phyloP scores from a whole-genome alignment of 2,329 filamentous ascomycete species.

The Macrophomina phaseolina region DNA sequence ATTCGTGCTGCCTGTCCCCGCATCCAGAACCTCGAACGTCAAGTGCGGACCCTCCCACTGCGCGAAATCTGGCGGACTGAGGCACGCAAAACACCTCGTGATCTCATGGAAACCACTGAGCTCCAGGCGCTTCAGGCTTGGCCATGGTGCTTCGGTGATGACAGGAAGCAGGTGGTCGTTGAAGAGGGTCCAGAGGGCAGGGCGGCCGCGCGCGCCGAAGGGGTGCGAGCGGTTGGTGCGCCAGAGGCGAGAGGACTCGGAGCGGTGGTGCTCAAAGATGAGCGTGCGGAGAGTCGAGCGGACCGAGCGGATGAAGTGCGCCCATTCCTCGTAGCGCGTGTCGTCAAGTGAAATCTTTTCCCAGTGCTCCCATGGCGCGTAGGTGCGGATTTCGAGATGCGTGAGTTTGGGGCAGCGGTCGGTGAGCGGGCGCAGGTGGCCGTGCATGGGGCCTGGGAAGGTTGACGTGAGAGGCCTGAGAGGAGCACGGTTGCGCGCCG shows the following conservation, averaged over 20 bases:
- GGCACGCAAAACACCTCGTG: conserved; percentile 3
- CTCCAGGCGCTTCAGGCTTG: background rate
- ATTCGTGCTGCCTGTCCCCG: background rate
- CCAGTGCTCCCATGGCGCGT: conserved; percentile 17
- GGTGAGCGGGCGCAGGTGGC: background rate
- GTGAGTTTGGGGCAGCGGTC: background rate
- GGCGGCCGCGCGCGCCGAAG: conserved; percentile 8
- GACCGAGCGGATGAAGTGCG: background rate
- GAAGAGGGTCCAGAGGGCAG: conserved; percentile 4
- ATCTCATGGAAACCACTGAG: conserved; percentile 3
- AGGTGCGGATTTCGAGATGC: conserved; percentile 12
- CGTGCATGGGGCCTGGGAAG: background rate
- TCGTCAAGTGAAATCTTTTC: background rate
- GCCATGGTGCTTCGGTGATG: background rate
- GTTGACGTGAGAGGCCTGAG: background rate
- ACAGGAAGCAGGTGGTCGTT: conserved; percentile 2
- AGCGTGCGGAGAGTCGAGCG: background rate
- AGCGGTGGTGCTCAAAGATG: conserved; percentile 13
- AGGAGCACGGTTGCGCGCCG: background rate
- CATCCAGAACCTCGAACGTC: conserved; percentile 10
- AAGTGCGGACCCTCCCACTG: conserved; percentile 1
- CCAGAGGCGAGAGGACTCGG: conserved; percentile 5
- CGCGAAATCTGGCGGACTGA: background rate
- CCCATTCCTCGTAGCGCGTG: conserved; percentile 14
- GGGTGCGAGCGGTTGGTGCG: conserved; percentile 17